A percentile compares a stretch with the other conserved stretches of the same genome.
Conservation (phyloP, 495 filamentous ascomycete species). For the Trichoderma erinaceum region DNA sequence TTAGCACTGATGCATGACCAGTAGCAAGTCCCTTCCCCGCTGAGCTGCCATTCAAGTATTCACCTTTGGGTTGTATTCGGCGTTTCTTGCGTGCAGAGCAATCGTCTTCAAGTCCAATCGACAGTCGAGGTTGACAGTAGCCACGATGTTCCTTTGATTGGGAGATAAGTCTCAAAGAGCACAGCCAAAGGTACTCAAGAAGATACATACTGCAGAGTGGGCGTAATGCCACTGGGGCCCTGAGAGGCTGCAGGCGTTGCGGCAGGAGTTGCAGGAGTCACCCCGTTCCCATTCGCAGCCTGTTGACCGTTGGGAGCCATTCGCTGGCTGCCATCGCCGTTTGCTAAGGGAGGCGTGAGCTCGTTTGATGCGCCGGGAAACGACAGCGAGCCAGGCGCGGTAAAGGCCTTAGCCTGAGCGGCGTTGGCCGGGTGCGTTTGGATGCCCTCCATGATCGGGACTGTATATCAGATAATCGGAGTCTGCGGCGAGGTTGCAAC, state of each 20-base stretch:
- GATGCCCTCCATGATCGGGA: slow-evolving; percentile 69
- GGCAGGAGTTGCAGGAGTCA: slow-evolving; percentile 92
- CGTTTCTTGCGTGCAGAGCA: slow-evolving; percentile 94
- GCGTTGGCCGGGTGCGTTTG: slow-evolving; percentile 86
- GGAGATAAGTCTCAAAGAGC: slow-evolving; percentile 54
- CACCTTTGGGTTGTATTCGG: slow-evolving; percentile 98
- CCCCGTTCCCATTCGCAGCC: slow-evolving; percentile 63
- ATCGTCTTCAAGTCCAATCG: slow-evolving; percentile 98
- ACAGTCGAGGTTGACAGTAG: slow-evolving; percentile 97
- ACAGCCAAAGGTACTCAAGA: slow-evolving; percentile 26
- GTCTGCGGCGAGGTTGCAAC: slow-evolving; percentile 4
- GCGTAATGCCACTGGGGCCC: slow-evolving; percentile 85
- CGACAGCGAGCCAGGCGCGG: slow-evolving; percentile 78
- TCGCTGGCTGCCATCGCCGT: slow-evolving; percentile 51
- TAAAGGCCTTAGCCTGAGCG: slow-evolving; percentile 85
- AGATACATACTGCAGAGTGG: slow-evolving; percentile 94
- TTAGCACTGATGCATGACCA: slow-evolving; percentile 29
- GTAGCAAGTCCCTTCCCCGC: slow-evolving; percentile 34
- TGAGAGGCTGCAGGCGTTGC: slow-evolving; percentile 78
- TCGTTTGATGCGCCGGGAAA: slow-evolving; percentile 81
- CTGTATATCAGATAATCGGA: slow-evolving; percentile 10
- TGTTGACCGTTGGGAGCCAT: slow-evolving; percentile 53
- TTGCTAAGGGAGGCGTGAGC: slow-evolving; percentile 63
- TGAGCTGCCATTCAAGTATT: slow-evolving; percentile 24
- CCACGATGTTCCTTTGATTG: slow-evolving; percentile 94